Conservation (phyloP, 768 basidiomycete genomes). For the Kwoniella dendrophila region DNA sequence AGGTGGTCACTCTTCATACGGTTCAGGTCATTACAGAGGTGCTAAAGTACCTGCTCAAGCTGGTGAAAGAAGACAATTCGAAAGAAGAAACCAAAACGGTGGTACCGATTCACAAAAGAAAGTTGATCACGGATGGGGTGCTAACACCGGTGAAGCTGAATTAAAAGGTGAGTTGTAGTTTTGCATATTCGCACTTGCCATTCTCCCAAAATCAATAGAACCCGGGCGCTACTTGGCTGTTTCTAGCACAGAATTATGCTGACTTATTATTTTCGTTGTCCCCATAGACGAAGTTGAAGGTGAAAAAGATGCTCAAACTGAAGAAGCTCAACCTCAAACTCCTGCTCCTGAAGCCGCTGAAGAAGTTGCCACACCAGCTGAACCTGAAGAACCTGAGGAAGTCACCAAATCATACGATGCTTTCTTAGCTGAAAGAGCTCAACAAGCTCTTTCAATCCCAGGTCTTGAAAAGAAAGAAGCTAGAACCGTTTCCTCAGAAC, state of each 20-base stretch:
- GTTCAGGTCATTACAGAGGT: constrained; percentile 59
- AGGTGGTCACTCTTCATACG: constrained; percentile 57
- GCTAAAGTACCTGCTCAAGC: constrained; percentile 53
- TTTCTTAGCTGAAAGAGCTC: constrained; percentile 71
- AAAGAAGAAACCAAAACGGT: constrained; percentile 57
- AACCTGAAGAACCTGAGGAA: constrained; percentile 55
- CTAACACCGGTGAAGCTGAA: constrained; percentile 81
- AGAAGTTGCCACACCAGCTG: constrained; percentile 45
- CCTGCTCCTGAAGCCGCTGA: constrained; percentile 63
- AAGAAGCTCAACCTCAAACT: constrained; percentile 72
- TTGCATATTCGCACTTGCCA: background rate
- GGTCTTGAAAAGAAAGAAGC: constrained; percentile 75
- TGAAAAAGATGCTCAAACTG: constrained; percentile 69
- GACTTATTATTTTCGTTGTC: background rate
- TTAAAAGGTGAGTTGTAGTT: constrained; percentile 56
- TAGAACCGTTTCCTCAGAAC: constrained; percentile 65
- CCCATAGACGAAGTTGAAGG: constrained; percentile 69
- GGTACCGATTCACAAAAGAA: constrained; percentile 87
- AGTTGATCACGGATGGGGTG: constrained; percentile 92
- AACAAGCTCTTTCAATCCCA: constrained; percentile 57
- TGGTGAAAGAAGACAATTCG: constrained; percentile 78
- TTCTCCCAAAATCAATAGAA: background rate
- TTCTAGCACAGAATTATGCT: background rate
- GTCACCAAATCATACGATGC: constrained; percentile 90
- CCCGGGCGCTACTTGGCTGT: background rate